phyloP scores from a whole-genome alignment of 441 rosid genomes.

The Adansonia madagascariensis region DNA sequence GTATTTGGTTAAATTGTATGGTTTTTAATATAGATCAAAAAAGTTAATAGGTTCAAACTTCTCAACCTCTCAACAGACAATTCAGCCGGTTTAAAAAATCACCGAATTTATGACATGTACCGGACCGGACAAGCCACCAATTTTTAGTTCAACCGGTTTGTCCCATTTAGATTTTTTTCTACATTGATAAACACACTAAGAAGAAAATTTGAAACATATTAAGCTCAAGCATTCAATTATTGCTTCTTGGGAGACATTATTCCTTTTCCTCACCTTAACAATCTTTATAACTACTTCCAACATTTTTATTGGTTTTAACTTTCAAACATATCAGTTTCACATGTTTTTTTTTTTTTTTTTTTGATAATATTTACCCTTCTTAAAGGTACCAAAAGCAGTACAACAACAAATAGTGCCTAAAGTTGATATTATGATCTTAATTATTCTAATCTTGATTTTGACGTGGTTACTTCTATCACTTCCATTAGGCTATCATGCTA shows the following conservation, averaged over 20 bases:
- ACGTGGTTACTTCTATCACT: neutral
- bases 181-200: neutral
- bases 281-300: neutral
- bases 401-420: neutral
- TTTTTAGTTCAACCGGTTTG: neutral
- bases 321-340: too few relatives aligned
- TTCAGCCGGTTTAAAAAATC: too few relatives aligned
- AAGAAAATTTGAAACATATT: slow-evolving; percentile 13
- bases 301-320: too few relatives aligned
- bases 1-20: too few relatives aligned
- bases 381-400: neutral
- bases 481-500: neutral
- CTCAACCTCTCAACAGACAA: too few relatives aligned
- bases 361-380: neutral
- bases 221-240: slow-evolving; percentile 2
- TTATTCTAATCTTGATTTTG: neutral
- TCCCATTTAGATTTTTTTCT: neutral
- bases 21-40: neutral
- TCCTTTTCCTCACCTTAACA: neutral
- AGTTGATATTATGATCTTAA: neutral
- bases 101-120: too few relatives aligned
- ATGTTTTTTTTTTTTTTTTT: too few relatives aligned
- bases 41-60: neutral
- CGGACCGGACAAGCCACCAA: too few relatives aligned
- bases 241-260: slow-evolving; percentile 5